Base-by-base conservation (phyloP, 306 rosid genomes). In the Cyclanthera cordifolia region DNA sequence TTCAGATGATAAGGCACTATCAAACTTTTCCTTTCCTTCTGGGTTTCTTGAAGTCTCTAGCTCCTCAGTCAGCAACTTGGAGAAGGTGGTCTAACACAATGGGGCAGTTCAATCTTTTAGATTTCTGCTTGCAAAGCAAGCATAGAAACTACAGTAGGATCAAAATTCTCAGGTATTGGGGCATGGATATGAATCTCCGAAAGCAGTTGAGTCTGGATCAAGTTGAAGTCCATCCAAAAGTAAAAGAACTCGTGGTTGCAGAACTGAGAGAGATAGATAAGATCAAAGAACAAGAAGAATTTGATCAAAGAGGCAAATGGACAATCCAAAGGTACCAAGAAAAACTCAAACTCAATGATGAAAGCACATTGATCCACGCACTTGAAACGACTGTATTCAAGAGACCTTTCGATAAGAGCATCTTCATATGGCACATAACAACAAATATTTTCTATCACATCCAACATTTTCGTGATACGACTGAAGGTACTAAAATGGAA, bases 401-500 rank as follows among this genome's bases (percentile, higher is more conserved):
- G 60, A 74, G 87, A 61, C 82, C 77, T 27, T 82, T 88, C 15
- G 91, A 84, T 41, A 86, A 88, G 47, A 79, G 89, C 81, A 84
- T 88, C 28, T 48, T 80, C 3, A 78, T 81, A 72, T 85, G 89
- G 91, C 95, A 88, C 80, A 75, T 88, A 71, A 90, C 89, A 79
- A 88, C 95, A 65, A 80, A 84, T 55, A 82, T 82, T 6, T 88
- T 84, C 74, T 84, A 72, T 4, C 39, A 80, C 67, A 72, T 78
- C 24, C 78, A 68, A 39, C 43, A 48, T 5, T 0, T 11, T 69
- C 49, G 15, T n/a, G 2, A 24, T 60, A 25, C 67, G 47, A 58
- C 59, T 20, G 68, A 21, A 73, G 32, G 55, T 67, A 37, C 34
- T 53, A 34, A 39, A 20, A 72, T 60, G 9, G 58, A 72, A 15